A percentile compares a stretch with the other conserved stretches of the same genome.
These are phyloP conservation scores for Trichosanthes truncata DNA, from an alignment of 306 rosid genomes.

Conservation along the genomic window DNA sequence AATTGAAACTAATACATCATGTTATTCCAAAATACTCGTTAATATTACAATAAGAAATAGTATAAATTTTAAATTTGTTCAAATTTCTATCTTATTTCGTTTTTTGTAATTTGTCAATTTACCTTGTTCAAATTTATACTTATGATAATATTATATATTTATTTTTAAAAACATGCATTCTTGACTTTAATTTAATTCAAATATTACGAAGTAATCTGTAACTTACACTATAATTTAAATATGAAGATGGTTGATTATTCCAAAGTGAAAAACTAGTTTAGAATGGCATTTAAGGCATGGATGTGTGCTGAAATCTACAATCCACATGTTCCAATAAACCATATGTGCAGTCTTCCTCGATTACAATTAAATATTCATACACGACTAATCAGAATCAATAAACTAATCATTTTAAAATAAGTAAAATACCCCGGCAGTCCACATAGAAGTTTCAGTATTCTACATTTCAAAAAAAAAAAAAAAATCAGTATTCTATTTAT, in stretches of 20 bases:
- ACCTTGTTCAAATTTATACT: not conserved
- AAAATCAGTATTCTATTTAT: too few species aligned
- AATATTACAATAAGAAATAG: not conserved
- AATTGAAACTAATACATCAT: not conserved
- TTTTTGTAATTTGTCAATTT: not conserved
- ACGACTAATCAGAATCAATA: not conserved
- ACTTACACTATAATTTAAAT: not conserved
- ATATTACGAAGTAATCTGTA: not conserved
- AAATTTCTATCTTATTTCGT: not conserved
- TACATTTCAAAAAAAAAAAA: not conserved
- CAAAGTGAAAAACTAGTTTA: not conserved
- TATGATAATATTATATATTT: not conserved
- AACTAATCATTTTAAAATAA: not conserved
- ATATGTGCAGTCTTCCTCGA: not conserved
- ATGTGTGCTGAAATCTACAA: not conserved
- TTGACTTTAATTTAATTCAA: not conserved
- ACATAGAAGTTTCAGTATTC: not conserved
- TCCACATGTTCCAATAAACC: not conserved
- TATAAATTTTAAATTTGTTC: not conserved
- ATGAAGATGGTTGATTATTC: not conserved
- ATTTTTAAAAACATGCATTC: not conserved
- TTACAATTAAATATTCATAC: not conserved
- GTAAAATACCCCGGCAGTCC: not conserved
- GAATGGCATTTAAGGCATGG: not conserved
- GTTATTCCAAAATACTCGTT: not conserved